phyloP scores from a whole-genome alignment of 768 basidiomycete species.

The Lepiota venenata region DNA sequence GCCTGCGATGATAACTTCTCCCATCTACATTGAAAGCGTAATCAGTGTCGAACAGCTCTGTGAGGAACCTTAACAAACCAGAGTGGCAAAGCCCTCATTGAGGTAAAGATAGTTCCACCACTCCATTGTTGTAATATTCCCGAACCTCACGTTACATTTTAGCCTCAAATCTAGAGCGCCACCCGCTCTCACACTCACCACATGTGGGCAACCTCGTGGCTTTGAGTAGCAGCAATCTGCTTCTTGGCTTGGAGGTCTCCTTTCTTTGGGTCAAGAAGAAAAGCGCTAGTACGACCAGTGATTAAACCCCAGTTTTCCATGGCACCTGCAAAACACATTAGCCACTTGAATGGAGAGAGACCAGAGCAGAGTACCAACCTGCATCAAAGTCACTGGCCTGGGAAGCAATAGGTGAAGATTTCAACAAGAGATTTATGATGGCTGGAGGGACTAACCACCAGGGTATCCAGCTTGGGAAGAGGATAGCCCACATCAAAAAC shows the following conservation, averaged over 20 bases:
- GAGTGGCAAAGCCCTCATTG: slow-evolving; percentile 86
- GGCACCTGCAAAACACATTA: slow-evolving; percentile 40
- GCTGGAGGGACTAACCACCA: slow-evolving; percentile 53
- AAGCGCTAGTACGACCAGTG: slow-evolving; percentile 80
- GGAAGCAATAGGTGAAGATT: background rate
- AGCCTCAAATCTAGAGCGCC: background rate
- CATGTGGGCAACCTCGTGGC: slow-evolving; percentile 88
- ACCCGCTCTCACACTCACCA: slow-evolving; percentile 39
- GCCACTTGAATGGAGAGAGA: background rate
- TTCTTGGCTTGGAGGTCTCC: slow-evolving; percentile 74
- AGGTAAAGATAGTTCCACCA: slow-evolving; percentile 89
- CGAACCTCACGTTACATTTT: slow-evolving; percentile 55
- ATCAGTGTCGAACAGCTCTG: background rate
- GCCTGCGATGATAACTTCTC: slow-evolving; percentile 83
- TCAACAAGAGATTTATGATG: background rate
- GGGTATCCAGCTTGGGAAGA: slow-evolving; percentile 90
- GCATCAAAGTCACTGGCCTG: slow-evolving; percentile 87
- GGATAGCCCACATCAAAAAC: slow-evolving; percentile 92
- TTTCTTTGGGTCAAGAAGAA: slow-evolving; percentile 75
- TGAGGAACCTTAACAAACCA: slow-evolving; percentile 43
- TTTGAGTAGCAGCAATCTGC: slow-evolving; percentile 71
- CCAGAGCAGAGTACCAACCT: slow-evolving; percentile 34
- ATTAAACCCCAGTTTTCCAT: slow-evolving; percentile 98
- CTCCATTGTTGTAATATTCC: slow-evolving; percentile 90
- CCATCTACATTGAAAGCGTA: slow-evolving; percentile 50